Conservation (phyloP, 1,284 basidiomycete species). For the Tilletia setariae region DNA sequence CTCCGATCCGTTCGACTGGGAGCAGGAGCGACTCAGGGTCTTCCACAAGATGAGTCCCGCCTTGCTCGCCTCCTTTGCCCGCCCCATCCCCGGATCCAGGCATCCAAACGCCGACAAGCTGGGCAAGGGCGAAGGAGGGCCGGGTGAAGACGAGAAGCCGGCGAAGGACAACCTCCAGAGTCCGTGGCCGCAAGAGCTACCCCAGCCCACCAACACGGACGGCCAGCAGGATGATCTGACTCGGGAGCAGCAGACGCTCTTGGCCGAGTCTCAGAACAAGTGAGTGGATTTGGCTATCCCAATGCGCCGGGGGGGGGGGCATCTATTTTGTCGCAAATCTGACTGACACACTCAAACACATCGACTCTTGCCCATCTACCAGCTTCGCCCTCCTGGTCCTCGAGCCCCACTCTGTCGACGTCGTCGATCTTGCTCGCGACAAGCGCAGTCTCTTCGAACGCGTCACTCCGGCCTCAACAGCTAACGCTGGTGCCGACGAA, state of each 20-base stretch:
- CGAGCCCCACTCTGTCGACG: constrained; percentile 51
- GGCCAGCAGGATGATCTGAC: constrained; percentile 39
- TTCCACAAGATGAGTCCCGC: constrained; percentile 53
- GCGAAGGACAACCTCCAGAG: constrained; percentile 18
- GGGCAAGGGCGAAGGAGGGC: constrained; percentile 14
- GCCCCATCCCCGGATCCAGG: constrained; percentile 51
- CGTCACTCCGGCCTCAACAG: not conserved
- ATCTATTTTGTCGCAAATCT: too few species aligned
- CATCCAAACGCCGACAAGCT: constrained; percentile 33
- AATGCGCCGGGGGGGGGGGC: too few species aligned
- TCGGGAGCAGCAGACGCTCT: constrained; percentile 42
- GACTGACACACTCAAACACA: too few species aligned
- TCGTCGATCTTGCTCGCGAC: constrained; percentile 48
- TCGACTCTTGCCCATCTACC: not conserved
- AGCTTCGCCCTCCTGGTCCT: constrained; percentile 52
- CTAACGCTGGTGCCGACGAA: constrained; percentile 23
- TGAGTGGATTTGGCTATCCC: constrained; percentile 20
- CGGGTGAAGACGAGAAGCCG: constrained; percentile 23
- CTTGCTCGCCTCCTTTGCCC: constrained; percentile 53
- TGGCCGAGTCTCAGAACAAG: constrained; percentile 43
- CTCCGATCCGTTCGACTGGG: constrained; percentile 51
- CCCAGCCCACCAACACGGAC: constrained; percentile 24
- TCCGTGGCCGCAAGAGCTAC: constrained; percentile 44
- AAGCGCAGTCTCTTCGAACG: constrained; percentile 44
- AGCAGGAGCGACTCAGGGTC: constrained; percentile 50